Conservation (phyloP, 768 basidiomycete genomes). For the Lactarius akahatsu region DNA sequence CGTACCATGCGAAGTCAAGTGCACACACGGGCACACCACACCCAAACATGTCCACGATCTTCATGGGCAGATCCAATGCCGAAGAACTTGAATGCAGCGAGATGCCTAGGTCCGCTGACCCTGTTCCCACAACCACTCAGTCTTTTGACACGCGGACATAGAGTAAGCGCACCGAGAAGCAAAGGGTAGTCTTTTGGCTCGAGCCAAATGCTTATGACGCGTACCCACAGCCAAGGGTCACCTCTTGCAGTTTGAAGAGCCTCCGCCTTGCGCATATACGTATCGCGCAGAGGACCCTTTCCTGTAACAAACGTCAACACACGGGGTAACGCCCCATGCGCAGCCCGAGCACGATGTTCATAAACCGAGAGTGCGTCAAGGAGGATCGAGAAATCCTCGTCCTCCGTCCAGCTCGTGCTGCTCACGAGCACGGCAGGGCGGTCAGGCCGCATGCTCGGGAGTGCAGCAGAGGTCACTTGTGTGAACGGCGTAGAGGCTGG, state of each 20-base stretch:
- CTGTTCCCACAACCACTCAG: constrained; percentile 39
- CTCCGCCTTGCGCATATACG: constrained; percentile 72
- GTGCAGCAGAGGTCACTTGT: constrained; percentile 43
- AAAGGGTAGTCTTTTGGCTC: constrained; percentile 88
- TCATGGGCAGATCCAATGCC: constrained; percentile 94
- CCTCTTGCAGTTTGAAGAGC: constrained; percentile 47
- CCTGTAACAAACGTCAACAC: constrained; percentile 86
- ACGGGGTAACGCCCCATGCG: constrained; percentile 54
- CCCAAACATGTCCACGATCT: constrained; percentile 99
- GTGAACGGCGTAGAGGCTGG: constrained; percentile 28
- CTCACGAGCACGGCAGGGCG: constrained; percentile 86
- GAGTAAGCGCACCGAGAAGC: constrained; percentile 58
- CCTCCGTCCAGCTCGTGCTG: constrained; percentile 96
- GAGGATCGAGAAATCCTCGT: constrained; percentile 91
- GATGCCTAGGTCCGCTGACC: constrained; percentile 89
- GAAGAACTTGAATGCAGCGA: constrained; percentile 91
- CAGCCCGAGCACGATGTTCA: constrained; percentile 51
- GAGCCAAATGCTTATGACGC: constrained; percentile 83
- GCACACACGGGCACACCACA: constrained; percentile 94
- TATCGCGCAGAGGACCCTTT: constrained; percentile 73
- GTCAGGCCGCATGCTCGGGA: constrained; percentile 61
- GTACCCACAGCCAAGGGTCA: constrained; percentile 67
- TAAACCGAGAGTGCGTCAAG: constrained; percentile 72
- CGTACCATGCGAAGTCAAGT: constrained; percentile 81
- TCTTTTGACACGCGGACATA: neutral